phyloP scores from a whole-genome alignment of 495 filamentous ascomycete genomes.

The Penicillium paradoxum region DNA sequence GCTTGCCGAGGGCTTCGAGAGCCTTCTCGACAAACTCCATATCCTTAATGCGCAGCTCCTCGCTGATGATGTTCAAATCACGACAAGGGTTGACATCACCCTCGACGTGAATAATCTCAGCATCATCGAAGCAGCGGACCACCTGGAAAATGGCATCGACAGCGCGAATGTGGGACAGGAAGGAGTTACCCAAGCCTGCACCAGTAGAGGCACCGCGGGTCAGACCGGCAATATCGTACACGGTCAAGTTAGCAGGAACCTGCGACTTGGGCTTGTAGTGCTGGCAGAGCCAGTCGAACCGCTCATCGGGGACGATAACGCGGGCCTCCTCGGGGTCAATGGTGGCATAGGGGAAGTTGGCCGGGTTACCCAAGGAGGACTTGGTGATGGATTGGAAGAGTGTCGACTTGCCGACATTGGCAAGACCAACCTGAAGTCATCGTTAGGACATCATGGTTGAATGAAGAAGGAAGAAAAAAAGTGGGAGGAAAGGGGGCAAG shows the following conservation, averaged over 20 bases:
- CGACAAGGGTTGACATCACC: constrained; percentile 93
- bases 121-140: constrained; percentile 97
- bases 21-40: constrained; percentile 98
- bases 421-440: constrained; percentile 78
- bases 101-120: constrained; percentile 99
- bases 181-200: constrained; percentile 95
- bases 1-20: constrained; percentile 82
- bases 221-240: constrained; percentile 98
- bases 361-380: constrained; percentile 94
- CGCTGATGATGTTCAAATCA: constrained; percentile 93
- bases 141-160: constrained; percentile 99
- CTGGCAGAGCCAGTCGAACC: constrained; percentile 91
- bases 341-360: constrained; percentile 98
- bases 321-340: constrained; percentile 98
- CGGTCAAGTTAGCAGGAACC: constrained; percentile 94
- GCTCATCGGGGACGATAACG: constrained; percentile 94
- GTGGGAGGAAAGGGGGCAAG: constrained; percentile 16
- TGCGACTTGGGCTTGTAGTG: constrained; percentile 96
- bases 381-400: constrained; percentile 99
- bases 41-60: constrained; percentile 96
- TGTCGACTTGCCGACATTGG: constrained; percentile 99
- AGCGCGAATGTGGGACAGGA: constrained; percentile 97
- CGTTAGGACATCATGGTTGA: constrained; percentile 19
- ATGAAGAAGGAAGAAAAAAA: constrained; percentile 12
- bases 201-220: constrained; percentile 95